These are phyloP conservation scores for Globisporangium canariense DNA, from an alignment of 352 stramenopile genomes.

Conservation along the genomic window DNA sequence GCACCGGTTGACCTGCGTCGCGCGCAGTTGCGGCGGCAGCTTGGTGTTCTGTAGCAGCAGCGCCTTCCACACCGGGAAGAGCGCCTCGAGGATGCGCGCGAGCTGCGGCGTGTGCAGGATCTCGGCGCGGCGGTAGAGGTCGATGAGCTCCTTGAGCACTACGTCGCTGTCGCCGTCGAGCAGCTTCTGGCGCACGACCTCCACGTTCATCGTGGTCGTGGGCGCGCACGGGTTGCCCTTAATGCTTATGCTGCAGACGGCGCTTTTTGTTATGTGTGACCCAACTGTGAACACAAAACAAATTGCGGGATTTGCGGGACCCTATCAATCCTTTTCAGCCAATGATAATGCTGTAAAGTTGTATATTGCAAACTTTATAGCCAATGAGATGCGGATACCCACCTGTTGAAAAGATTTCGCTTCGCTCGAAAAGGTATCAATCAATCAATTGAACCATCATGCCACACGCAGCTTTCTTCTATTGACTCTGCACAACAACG, in stretches of 20 bases:
- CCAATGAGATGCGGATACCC: constrained; percentile 4
- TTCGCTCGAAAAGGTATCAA: not conserved
- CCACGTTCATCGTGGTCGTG: constrained; percentile 70
- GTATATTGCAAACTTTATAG: not conserved
- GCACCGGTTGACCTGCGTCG: constrained; percentile 84
- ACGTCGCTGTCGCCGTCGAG: constrained; percentile 68
- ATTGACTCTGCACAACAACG: not conserved
- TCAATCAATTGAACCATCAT: not conserved
- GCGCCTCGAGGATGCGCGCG: constrained; percentile 84
- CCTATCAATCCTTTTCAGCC: constrained; percentile 2
- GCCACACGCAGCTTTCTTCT: not conserved
- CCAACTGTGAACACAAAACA: constrained; percentile 6
- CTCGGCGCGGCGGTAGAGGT: constrained; percentile 84
- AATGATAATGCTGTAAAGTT: not conserved
- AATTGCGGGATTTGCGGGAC: constrained; percentile 1
- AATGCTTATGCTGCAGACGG: not conserved
- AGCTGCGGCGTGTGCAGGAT: constrained; percentile 90
- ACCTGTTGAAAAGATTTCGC: constrained; percentile 3
- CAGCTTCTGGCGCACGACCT: constrained; percentile 84
- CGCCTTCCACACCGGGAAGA: constrained; percentile 89
- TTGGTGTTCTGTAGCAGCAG: constrained; percentile 86
- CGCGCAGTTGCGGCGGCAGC: constrained; percentile 66
- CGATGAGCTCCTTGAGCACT: constrained; percentile 82
- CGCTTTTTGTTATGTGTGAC: constrained; percentile 1
- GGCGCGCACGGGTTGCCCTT: constrained; percentile 1